Base-by-base conservation (phyloP, 148 eudicot species). In the Tetragonia tetragonoides region DNA sequence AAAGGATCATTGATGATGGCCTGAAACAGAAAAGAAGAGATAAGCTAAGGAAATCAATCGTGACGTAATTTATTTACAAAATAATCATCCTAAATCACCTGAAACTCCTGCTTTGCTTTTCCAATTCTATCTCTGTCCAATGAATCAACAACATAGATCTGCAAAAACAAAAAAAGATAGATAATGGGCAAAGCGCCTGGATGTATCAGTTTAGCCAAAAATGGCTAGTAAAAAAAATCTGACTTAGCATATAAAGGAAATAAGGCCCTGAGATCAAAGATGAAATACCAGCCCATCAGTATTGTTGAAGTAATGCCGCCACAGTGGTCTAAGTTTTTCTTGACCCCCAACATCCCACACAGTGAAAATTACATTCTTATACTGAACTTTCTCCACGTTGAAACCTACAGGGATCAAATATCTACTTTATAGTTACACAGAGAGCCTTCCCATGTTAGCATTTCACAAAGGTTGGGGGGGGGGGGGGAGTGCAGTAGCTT, bases 311-410 rank as follows among this genome's bases (percentile, higher is more conserved):
- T 95, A 95, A 86, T 95, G 99, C 93, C 98, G 91, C 99, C 99
- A 93, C 41, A 95, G 87, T 78, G 99, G 99, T 81, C 98, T 87
- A 57, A 95, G 87, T 75, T 95, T 95, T 85, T 95, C 98, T 88
- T 95, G 99, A 40, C 99, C 99, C 4, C 99, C 99, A 59, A 93
- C 99, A 91, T 95, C 99, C 99, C 99, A 95, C 54, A 95, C 99
- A 56, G 99, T 95, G 82, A 95, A 95, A 66, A 91, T 79, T 63
- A 95, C 99, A 88, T 95, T 95, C 88, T 95, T 95, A 80, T 95
- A 95, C 87, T 95, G 98, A 79, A 95, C 97, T 83, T 95, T 95
- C 88, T 95, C 99, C 84, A 95, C 99, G 85, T 95, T 95, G 86
- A 95, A 95, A 83, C 99, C 99, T 95, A 79, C 82, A 86, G 57